Percentiles rank a stretch among this genome's conserved stretches.
phyloP scores from a whole-genome alignment of 2,329 filamentous ascomycete species.

The Calonectria crousiana region DNA sequence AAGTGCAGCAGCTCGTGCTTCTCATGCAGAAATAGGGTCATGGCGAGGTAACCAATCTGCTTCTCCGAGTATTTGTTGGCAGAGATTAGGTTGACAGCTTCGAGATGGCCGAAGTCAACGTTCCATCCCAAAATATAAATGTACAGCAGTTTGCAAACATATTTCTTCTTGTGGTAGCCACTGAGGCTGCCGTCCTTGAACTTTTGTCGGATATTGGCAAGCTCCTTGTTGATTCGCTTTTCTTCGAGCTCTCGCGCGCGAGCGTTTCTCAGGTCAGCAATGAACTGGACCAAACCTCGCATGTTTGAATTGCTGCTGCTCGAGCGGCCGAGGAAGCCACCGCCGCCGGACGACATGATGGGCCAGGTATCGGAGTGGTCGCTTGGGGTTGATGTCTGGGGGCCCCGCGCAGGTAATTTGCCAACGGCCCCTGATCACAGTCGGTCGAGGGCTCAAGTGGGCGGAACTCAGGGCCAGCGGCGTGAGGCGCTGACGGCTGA shows the following conservation, averaged over 20 bases:
- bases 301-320: conserved; percentile 75
- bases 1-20: conserved; percentile 95
- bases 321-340: conserved; percentile 75
- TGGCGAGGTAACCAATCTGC: conserved; percentile 97
- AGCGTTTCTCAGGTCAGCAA: conserved; percentile 95
- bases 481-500: conserved; percentile 20
- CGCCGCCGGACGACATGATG: conserved; percentile 67
- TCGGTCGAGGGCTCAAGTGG: conserved; percentile 27
- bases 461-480: conserved; percentile 16
- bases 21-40: conserved; percentile 97
- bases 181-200: conserved; percentile 96
- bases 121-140: conserved; percentile 99
- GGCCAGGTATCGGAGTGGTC: conserved; percentile 25
- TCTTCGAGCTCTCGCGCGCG: conserved; percentile 95
- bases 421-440: conserved; percentile 40
- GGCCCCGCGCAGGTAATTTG: conserved; percentile 33
- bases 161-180: conserved; percentile 99
- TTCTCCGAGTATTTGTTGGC: conserved; percentile 98
- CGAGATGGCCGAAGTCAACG: conserved; percentile 97
- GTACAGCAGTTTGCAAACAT: conserved; percentile 99
- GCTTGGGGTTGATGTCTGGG: conserved; percentile 17
- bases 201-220: conserved; percentile 98
- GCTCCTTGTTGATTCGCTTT: conserved; percentile 99
- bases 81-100: conserved; percentile 97
- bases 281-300: conserved; percentile 95